Evolutionary conservation across 805 yeast species (phyloP), one percentile per base, ranked within the genome.

Genomic region (Candida tibetensis): DNA sequence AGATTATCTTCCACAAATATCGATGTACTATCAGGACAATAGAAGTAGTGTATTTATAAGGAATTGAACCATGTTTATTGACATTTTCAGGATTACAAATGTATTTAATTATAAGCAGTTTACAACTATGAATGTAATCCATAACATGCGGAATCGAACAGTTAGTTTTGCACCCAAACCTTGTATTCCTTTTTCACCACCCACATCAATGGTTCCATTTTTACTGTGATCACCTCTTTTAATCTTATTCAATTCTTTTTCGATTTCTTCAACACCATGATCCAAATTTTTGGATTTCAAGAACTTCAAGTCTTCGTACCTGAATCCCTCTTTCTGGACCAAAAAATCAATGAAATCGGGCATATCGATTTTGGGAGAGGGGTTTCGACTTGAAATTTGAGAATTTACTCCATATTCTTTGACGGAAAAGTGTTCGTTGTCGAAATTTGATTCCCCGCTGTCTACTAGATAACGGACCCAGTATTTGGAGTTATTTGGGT

Each of bases 1-100:
- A 70, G 89, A 43, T 47, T 84, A 17, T 71, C 85, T 15, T 66
- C 76, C 23, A 79, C 84, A 1, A 65, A 74, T 39, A 65, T 82
- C 31, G 81, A 73, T 1, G 79, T 64, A 2, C 51, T 69, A 36
- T n/a, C n/a, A n/a, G n/a, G n/a, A n/a, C n/a, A n/a, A n/a, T n/a
- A n/a, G n/a, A n/a, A n/a, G 65, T 57, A 23, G 46, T 45, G 15
- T 22, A n/a, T n/a, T n/a, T n/a, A n/a, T n/a, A n/a, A n/a, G n/a
- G n/a, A n/a, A n/a, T n/a, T n/a, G n/a, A n/a, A n/a, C n/a, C n/a
- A n/a, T n/a, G n/a, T n/a, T n/a, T n/a, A n/a, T n/a, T n/a, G n/a
- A n/a, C n/a, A n/a, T n/a, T n/a, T n/a, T n/a, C n/a, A n/a, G n/a
- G n/a, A n/a, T n/a, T n/a, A n/a, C n/a, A n/a, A n/a, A n/a, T n/a